phyloP scores from a whole-genome alignment of 2,329 filamentous ascomycete genomes.

The Colletotrichum brevisporum region DNA sequence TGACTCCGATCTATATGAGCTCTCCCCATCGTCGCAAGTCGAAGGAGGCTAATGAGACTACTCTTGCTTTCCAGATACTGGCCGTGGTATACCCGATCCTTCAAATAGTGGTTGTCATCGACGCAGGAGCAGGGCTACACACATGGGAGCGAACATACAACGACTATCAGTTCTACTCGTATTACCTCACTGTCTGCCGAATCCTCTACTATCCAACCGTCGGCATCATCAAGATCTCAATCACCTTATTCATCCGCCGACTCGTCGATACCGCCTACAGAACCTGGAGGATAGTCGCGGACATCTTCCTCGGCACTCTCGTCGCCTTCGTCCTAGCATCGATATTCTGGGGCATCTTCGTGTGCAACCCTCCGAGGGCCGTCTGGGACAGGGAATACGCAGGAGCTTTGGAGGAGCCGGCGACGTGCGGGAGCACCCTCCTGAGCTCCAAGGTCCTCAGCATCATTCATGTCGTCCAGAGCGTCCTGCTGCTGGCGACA shows the following conservation, averaged over 20 bases:
- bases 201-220: slow-evolving; percentile 38
- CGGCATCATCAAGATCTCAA: slow-evolving; percentile 39
- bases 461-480: slow-evolving; percentile 50
- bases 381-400: slow-evolving; percentile 34
- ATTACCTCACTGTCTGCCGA: slow-evolving; percentile 29
- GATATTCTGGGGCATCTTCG: slow-evolving; percentile 45
- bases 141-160: slow-evolving; percentile 39
- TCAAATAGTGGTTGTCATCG: slow-evolving; percentile 37
- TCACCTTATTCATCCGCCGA: slow-evolving; percentile 38
- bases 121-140: slow-evolving; percentile 34
- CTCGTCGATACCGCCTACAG: slow-evolving; percentile 33
- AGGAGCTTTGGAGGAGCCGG: slow-evolving; percentile 12
- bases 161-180: slow-evolving; percentile 37
- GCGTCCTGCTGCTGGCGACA: slow-evolving; percentile 47
- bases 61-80: background rate
- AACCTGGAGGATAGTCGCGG: slow-evolving; percentile 47
- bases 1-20: background rate
- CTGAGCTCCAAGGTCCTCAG: slow-evolving; percentile 44
- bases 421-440: slow-evolving; percentile 31
- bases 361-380: slow-evolving; percentile 44
- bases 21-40: too few relatives aligned
- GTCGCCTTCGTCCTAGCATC: slow-evolving; percentile 45
- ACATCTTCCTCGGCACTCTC: slow-evolving; percentile 47
- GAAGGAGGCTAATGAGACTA: background rate
- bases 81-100: slow-evolving; percentile 34